Percentiles rank a stretch among this genome's conserved stretches.
Conservation (phyloP, 2,329 filamentous ascomycete species). For the Aspergillus hortae region DNA sequence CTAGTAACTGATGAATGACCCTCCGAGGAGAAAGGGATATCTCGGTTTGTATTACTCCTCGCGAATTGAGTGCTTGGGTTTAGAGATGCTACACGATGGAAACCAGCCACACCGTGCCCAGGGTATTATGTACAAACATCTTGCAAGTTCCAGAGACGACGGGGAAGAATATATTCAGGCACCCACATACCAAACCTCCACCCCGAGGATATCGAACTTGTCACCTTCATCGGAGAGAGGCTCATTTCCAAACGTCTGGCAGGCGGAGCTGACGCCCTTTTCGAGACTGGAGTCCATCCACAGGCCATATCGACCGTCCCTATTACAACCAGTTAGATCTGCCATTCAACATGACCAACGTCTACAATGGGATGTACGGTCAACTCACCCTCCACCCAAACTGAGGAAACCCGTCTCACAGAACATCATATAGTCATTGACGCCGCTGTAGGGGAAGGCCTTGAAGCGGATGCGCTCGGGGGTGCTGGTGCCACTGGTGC, state of each 20-base stretch:
- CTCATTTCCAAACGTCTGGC: conserved; percentile 93
- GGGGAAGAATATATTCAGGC: conserved; percentile 20
- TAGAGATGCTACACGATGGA: conserved; percentile 7
- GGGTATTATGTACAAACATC: conserved; percentile 9
- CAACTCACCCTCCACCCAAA: conserved; percentile 69
- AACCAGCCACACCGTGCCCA: conserved; percentile 10
- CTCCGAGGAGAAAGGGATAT: no score
- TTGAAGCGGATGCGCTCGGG: conserved; percentile 87
- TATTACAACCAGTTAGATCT: conserved; percentile 11
- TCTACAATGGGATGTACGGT: background rate
- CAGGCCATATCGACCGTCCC: conserved; percentile 83
- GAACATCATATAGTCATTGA: conserved; percentile 95
- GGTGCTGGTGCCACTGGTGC: conserved; percentile 50
- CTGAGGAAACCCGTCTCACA: conserved; percentile 83
- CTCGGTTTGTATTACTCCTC: no score
- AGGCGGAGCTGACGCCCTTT: conserved; percentile 75
- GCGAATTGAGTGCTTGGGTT: no score
- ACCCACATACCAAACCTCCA: conserved; percentile 92
- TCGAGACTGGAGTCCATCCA: conserved; percentile 89
- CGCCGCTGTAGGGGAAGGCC: conserved; percentile 90
- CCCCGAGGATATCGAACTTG: conserved; percentile 86
- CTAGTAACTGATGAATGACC: no score
- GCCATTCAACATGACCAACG: conserved; percentile 15
- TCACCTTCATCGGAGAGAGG: conserved; percentile 86
- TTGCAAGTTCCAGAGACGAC: background rate